Conservation (phyloP, 2,329 filamentous ascomycete genomes). For the Xylaria sp. region DNA sequence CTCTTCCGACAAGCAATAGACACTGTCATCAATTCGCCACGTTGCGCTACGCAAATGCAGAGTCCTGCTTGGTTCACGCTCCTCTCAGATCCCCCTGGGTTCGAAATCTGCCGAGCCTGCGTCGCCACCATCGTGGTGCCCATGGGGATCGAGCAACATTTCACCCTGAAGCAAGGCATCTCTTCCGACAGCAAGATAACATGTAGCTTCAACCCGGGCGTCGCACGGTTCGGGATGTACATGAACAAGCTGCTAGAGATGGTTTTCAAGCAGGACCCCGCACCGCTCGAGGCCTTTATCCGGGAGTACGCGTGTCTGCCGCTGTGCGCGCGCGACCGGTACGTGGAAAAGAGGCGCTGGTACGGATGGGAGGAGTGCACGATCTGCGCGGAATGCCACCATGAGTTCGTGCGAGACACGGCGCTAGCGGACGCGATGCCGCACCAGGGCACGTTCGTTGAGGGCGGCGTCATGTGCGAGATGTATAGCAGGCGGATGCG, state of each 20-base stretch:
- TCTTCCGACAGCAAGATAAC: not conserved
- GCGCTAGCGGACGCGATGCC: conserved; percentile 16
- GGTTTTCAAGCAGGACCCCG: conserved; percentile 17
- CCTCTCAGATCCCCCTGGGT: conserved; percentile 7
- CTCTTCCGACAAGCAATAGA: conserved; percentile 17
- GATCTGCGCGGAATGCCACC: conserved; percentile 20
- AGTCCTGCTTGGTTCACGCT: conserved; percentile 19
- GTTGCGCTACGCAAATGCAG: conserved; percentile 8
- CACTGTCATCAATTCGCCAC: conserved; percentile 3
- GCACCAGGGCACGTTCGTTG: not conserved
- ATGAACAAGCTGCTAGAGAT: conserved; percentile 18
- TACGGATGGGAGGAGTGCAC: conserved; percentile 23
- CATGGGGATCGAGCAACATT: conserved; percentile 16
- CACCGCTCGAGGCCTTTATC: conserved; percentile 15
- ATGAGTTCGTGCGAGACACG: conserved; percentile 23
- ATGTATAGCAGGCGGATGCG: conserved; percentile 27
- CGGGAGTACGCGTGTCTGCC: conserved; percentile 19
- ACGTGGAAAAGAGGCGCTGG: conserved; percentile 17
- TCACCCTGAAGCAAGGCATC: conserved; percentile 7
- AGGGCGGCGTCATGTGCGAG: conserved; percentile 20
- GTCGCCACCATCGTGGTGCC: conserved; percentile 12
- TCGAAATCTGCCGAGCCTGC: conserved; percentile 21
- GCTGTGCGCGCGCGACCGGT: conserved; percentile 4
- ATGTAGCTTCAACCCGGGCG: conserved; percentile 21
- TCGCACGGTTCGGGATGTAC: conserved; percentile 15